A percentile compares a stretch with the other conserved stretches of the same genome.
phyloP scores from a whole-genome alignment of 2,329 filamentous ascomycete species.

The Penicillium crustosum region DNA sequence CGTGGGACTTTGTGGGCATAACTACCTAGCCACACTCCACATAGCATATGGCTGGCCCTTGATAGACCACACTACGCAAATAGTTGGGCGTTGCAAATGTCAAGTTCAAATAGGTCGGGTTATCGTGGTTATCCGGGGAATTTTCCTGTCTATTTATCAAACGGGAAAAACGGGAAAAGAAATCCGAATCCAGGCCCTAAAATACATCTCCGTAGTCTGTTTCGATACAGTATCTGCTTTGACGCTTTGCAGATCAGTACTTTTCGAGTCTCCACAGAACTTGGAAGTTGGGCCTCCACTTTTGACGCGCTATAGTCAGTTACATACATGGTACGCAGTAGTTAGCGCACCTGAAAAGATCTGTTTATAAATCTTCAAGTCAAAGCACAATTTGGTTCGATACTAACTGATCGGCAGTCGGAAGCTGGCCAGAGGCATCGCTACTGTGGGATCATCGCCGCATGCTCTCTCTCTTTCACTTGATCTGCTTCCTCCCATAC shows the following conservation, averaged over 20 bases:
- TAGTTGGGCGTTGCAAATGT: neutral
- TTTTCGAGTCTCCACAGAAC: neutral
- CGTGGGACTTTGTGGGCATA: neutral
- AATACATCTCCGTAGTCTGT: neutral
- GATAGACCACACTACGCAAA: neutral
- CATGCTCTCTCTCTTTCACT: neutral
- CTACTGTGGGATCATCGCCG: neutral
- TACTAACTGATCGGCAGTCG: neutral
- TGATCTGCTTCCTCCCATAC: neutral
- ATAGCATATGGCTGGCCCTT: neutral
- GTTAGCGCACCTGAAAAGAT: neutral
- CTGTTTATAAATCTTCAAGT: neutral
- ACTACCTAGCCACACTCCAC: neutral
- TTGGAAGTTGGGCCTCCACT: neutral
- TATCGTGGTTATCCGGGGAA: neutral
- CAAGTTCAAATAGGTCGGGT: neutral
- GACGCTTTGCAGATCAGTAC: constrained; percentile 5
- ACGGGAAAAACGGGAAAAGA: neutral
- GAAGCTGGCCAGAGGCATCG: neutral
- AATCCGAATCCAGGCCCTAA: neutral
- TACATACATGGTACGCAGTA: neutral
- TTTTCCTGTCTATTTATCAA: neutral
- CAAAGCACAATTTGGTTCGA: neutral
- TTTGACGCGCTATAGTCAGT: neutral
- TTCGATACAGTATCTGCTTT: constrained; percentile 8